Conservation (phyloP, 768 basidiomycete species). For the Phaffia australis region DNA sequence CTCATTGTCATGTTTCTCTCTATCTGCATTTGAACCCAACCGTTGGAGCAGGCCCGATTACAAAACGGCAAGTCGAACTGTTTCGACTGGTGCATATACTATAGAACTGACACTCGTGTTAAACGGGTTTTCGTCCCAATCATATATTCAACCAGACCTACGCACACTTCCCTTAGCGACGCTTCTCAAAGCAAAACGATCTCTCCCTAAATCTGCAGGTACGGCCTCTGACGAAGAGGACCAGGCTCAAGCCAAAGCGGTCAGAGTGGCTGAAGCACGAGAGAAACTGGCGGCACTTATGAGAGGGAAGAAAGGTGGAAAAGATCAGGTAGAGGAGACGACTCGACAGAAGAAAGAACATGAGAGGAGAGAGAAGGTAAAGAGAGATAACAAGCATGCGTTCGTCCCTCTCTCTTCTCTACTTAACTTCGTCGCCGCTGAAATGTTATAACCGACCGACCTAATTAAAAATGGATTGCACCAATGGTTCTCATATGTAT, state of each 20-base stretch:
- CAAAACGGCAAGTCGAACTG: constrained; percentile 29
- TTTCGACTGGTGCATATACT: constrained; percentile 1
- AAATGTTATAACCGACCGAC: neutral
- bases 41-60: constrained; percentile 24
- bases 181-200: constrained; percentile 53
- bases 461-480: neutral
- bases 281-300: constrained; percentile 20
- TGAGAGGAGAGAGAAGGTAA: constrained; percentile 44
- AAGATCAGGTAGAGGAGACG: constrained; percentile 31
- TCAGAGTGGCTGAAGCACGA: constrained; percentile 20
- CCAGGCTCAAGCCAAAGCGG: constrained; percentile 37
- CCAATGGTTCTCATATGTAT: too few species aligned
- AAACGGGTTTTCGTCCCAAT: neutral
- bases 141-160: constrained; percentile 43
- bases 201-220: constrained; percentile 36
- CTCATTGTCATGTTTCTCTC: neutral
- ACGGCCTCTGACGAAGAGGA: constrained; percentile 24
- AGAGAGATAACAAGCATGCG: constrained; percentile 76
- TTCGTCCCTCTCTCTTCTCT: constrained; percentile 41
- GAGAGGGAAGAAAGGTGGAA: constrained; percentile 20
- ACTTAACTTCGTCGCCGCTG: neutral
- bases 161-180: constrained; percentile 54
- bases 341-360: constrained; percentile 40
- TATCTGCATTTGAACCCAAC: neutral
- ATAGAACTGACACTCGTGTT: constrained; percentile 13